Percentiles rank a stretch among this genome's conserved stretches.
Evolutionary conservation across 2,329 filamentous ascomycete species (phyloP).

Genomic region (Colletotrichum cordylinicola): DNA sequence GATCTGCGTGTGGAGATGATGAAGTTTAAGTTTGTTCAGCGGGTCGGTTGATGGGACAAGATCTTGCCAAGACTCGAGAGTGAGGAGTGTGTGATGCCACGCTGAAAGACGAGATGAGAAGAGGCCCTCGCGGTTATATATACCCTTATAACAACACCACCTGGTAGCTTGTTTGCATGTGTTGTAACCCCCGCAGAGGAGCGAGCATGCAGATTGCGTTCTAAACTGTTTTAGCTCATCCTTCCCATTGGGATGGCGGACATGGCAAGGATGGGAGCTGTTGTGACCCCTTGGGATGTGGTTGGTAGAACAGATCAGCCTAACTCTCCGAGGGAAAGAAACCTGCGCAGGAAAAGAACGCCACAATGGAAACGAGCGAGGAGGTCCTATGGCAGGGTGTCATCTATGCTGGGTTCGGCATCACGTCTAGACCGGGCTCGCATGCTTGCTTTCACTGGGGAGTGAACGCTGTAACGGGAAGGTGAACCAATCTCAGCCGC

Average conservation of each 20-base stretch:
- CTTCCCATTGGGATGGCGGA: neutral
- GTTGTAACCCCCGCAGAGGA: neutral
- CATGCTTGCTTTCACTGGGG: neutral
- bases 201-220: neutral
- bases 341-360: neutral
- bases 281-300: neutral
- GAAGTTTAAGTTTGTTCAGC: neutral
- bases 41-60: neutral
- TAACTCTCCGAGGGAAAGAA: neutral
- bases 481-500: conserved; percentile 18
- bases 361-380: neutral
- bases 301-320: neutral
- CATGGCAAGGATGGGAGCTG: conserved; percentile 1
- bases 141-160: neutral
- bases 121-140: neutral
- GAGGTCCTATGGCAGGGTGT: neutral
- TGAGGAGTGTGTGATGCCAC: neutral
- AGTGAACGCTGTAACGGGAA: neutral
- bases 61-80: neutral
- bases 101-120: neutral
- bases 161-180: neutral
- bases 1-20: neutral
- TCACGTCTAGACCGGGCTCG: neutral
- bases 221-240: neutral
- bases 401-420: neutral